Conservation (phyloP, 108 stramenopile species). For the Pseudonitzschia multistriata region DNA sequence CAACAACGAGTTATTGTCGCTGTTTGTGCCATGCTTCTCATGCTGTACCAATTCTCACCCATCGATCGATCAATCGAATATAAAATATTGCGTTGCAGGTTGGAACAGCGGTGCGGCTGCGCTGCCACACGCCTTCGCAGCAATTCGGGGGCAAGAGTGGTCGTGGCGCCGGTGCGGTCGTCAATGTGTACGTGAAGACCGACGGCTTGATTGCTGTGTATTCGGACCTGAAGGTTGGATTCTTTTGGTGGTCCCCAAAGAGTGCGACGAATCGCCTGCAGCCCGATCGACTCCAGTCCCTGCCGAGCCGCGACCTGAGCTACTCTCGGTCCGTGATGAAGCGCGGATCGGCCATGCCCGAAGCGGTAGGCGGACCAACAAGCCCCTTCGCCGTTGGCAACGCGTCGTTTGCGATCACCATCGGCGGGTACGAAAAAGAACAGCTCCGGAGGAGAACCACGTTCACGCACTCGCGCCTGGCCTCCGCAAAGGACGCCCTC, state of each 20-base stretch:
- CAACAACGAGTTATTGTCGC: neutral
- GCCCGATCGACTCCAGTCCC: constrained; percentile 46
- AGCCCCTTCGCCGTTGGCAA: constrained; percentile 35
- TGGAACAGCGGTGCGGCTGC: constrained; percentile 38
- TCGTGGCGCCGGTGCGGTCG: constrained; percentile 43
- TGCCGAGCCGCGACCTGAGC: constrained; percentile 44
- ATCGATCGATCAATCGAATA: neutral
- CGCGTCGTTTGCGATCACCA: constrained; percentile 66
- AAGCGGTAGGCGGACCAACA: constrained; percentile 20
- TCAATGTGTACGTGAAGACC: constrained; percentile 52
- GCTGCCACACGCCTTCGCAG: constrained; percentile 67
- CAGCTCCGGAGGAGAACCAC: constrained; percentile 31
- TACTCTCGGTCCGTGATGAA: constrained; percentile 37
- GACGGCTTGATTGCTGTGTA: constrained; percentile 66
- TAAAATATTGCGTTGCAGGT: constrained; percentile 22
- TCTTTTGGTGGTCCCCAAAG: constrained; percentile 58
- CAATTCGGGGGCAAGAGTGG: constrained; percentile 61
- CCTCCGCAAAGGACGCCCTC: constrained; percentile 37
- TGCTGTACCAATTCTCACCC: neutral
- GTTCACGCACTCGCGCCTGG: constrained; percentile 19
- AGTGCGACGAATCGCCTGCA: constrained; percentile 41
- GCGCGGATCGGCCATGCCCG: constrained; percentile 42
- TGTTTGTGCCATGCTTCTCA: neutral
- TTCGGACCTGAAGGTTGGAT: constrained; percentile 67
- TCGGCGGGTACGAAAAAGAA: constrained; percentile 55